Conservation (phyloP, 202 grass and related monocot species). For the Bolboschoenoplectus hybrid region DNA sequence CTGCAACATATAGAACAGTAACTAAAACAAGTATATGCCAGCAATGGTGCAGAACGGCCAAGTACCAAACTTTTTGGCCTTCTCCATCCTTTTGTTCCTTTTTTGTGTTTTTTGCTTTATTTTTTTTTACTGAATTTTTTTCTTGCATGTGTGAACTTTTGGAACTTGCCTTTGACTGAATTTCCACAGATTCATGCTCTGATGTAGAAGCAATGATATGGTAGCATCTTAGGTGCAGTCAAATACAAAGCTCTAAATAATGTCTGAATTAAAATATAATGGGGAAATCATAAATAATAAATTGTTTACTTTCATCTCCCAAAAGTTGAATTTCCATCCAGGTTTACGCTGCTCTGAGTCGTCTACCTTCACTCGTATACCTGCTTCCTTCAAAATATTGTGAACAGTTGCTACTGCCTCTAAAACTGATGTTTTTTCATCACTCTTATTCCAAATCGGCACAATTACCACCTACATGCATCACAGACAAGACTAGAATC, state of each 20-base stretch:
- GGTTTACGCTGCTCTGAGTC: constrained; percentile 76
- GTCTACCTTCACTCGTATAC: constrained; percentile 92
- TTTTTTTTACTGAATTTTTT: neutral
- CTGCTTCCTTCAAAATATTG: constrained; percentile 68
- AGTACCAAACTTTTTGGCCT: constrained; percentile 11
- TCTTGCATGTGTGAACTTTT: neutral
- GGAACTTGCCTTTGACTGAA: neutral
- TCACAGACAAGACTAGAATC: constrained; percentile 29
- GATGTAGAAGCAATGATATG: neutral
- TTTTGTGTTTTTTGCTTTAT: neutral
- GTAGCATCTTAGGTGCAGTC: neutral
- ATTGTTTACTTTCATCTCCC: constrained; percentile 93
- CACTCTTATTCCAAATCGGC: constrained; percentile 89
- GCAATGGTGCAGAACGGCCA: neutral
- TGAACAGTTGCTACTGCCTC: constrained; percentile 73
- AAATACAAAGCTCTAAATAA: neutral
- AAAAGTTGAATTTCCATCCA: constrained; percentile 96
- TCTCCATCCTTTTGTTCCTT: neutral
- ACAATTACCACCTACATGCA: constrained; percentile 75
- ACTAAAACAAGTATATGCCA: constrained; percentile 33
- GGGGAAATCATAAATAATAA: constrained; percentile 13
- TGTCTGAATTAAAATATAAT: constrained; percentile 8
- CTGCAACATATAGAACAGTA: constrained; percentile 51
- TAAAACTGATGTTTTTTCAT: constrained; percentile 70
- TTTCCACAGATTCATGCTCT: constrained; percentile 11